phyloP scores from a whole-genome alignment of 345 rosid species.

The Pistacia integerrima region DNA sequence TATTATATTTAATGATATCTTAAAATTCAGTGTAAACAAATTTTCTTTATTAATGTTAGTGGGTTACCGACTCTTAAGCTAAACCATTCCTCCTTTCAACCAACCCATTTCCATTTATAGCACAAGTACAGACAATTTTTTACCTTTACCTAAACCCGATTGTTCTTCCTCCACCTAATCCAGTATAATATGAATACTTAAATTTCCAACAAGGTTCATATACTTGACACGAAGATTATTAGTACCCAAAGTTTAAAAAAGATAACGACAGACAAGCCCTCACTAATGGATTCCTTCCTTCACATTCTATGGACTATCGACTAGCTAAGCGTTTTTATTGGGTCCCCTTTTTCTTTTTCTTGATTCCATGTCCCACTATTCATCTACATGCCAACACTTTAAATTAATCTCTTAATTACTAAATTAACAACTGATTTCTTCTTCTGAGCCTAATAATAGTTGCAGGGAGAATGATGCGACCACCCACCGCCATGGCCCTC shows the following conservation, averaged over 20 bases:
- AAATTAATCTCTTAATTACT: background rate
- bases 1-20: constrained; percentile 19
- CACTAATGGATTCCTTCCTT: constrained; percentile 15
- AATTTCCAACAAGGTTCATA: too few relatives aligned
- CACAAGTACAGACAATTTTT: background rate
- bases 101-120: constrained; percentile 14
- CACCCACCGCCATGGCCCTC: too few relatives aligned
- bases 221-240: too few relatives aligned
- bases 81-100: background rate
- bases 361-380: constrained; percentile 11
- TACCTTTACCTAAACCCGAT: too few relatives aligned
- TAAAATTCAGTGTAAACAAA: background rate
- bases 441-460: too few relatives aligned
- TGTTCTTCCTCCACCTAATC: too few relatives aligned
- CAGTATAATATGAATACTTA: too few relatives aligned
- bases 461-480: too few relatives aligned
- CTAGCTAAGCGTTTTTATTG: background rate
- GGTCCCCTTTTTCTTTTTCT: background rate
- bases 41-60: background rate
- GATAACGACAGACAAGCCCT: background rate
- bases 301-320: constrained; percentile 1
- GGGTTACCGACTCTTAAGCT: constrained; percentile 16
- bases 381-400: background rate
- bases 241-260: background rate
- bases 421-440: too few relatives aligned